These are phyloP conservation scores for Penicillium paneum DNA, from an alignment of 2,329 filamentous ascomycete species.

Conservation along the genomic window DNA sequence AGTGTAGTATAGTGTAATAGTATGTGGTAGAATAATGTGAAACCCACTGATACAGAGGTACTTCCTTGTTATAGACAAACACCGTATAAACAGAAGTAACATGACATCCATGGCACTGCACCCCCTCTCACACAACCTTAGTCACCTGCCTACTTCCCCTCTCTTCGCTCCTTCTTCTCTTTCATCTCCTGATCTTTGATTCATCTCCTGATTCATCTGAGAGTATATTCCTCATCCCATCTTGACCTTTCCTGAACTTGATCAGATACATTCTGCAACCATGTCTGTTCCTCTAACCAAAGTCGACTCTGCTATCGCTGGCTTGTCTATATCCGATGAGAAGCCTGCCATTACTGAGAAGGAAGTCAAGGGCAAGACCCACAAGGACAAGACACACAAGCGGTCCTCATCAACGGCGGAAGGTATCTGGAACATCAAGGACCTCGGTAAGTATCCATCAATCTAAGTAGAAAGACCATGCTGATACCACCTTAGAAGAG, in stretches of 20 bases:
- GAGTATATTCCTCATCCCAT: conserved; percentile 4
- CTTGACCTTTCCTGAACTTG: not conserved
- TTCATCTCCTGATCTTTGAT: conserved; percentile 7
- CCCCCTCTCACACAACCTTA: conserved; percentile 10
- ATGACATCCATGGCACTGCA: conserved; percentile 22
- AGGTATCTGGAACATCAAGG: conserved; percentile 77
- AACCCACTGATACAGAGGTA: not conserved
- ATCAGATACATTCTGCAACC: conserved; percentile 17
- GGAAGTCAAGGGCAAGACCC: conserved; percentile 44
- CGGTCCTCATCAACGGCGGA: conserved; percentile 70
- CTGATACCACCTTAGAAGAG: conserved; percentile 20
- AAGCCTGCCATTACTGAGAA: conserved; percentile 37
- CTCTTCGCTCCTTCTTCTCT: conserved; percentile 3
- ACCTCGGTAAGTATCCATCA: conserved; percentile 64
- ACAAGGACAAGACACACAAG: conserved; percentile 54
- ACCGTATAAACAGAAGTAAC: not conserved
- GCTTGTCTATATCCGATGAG: conserved; percentile 68
- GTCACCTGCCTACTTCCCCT: conserved; percentile 31
- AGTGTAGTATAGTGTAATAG: not conserved
- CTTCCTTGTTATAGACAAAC: not conserved
- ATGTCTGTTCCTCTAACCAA: conserved; percentile 71
- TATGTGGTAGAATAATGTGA: not conserved
- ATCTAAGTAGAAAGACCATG: not conserved
- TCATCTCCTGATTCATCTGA: conserved; percentile 5
- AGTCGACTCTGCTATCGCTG: conserved; percentile 87